These are phyloP conservation scores for Angomonas deanei DNA, from an alignment of 208 protist genomes.

Conservation along the genomic window DNA sequence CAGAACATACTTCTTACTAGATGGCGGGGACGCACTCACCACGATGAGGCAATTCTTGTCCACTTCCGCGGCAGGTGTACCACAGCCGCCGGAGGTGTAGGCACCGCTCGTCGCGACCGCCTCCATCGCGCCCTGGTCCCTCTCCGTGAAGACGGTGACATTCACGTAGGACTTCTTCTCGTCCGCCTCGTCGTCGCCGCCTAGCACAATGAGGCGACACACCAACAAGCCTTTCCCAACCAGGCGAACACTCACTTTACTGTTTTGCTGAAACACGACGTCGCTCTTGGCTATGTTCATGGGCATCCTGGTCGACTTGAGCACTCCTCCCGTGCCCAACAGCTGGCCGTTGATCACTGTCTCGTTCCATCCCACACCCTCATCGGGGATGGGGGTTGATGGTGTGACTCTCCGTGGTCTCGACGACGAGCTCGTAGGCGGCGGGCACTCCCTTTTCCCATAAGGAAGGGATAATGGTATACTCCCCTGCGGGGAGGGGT, in stretches of 20 bases:
- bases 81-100: constrained; percentile 38
- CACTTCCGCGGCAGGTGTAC: constrained; percentile 35
- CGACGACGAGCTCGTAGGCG: constrained; percentile 50
- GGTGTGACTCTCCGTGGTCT: constrained; percentile 62
- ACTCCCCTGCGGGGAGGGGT: constrained; percentile 61
- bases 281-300: constrained; percentile 28
- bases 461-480: constrained; percentile 54
- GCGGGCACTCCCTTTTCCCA: constrained; percentile 55
- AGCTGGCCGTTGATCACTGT: constrained; percentile 32
- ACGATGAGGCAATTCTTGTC: constrained; percentile 50
- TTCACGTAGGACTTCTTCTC: constrained; percentile 23
- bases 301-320: constrained; percentile 8
- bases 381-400: constrained; percentile 24
- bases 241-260: constrained; percentile 35
- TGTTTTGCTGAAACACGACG: constrained; percentile 51
- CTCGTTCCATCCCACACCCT: constrained; percentile 44
- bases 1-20: constrained; percentile 53
- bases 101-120: constrained; percentile 39
- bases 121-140: constrained; percentile 43
- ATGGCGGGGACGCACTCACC: constrained; percentile 34
- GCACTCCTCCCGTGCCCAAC: constrained; percentile 6
- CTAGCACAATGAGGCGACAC: constrained; percentile 48
- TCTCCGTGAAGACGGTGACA: constrained; percentile 49
- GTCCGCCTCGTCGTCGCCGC: constrained; percentile 25
- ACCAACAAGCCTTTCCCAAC: constrained; percentile 24